phyloP scores from a whole-genome alignment of 176 grass and related monocot genomes.

The Zea mays region DNA sequence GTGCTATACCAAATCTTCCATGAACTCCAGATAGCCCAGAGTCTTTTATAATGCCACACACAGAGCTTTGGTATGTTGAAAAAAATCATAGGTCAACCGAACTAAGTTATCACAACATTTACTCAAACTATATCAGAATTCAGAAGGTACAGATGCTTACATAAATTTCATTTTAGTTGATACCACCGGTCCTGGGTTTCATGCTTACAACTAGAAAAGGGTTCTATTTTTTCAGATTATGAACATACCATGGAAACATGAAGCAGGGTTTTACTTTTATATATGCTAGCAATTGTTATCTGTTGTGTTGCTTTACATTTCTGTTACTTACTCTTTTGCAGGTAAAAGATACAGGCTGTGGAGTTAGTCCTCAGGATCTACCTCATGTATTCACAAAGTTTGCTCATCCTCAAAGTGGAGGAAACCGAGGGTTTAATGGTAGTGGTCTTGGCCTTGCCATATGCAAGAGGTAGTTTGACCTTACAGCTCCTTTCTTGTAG shows the following conservation, averaged over 20 bases:
- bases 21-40: neutral
- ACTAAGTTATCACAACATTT: slow-evolving; percentile 19
- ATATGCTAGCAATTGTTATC: neutral
- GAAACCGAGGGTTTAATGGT: slow-evolving; percentile 57
- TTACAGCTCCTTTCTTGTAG: neutral
- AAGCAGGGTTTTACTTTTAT: slow-evolving; percentile 21
- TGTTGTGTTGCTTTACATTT: slow-evolving; percentile 32
- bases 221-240: too few relatives aligned
- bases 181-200: neutral
- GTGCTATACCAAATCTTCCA: neutral
- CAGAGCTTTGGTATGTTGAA: too few relatives aligned
- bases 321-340: slow-evolving; percentile 46
- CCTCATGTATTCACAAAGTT: slow-evolving; percentile 91
- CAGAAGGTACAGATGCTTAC: neutral
- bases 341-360: slow-evolving; percentile 93
- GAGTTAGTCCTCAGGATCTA: slow-evolving; percentile 85
- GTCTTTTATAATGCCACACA: too few relatives aligned
- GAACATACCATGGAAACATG: neutral
- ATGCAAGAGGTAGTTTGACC: slow-evolving; percentile 61
- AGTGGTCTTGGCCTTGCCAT: slow-evolving; percentile 88
- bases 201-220: neutral
- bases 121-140: neutral
- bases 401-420: slow-evolving; percentile 62
- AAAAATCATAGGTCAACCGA: neutral
- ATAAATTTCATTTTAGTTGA: neutral